phyloP scores from a whole-genome alignment of 805 yeast genomes.

The Debaryomyces castellii region DNA sequence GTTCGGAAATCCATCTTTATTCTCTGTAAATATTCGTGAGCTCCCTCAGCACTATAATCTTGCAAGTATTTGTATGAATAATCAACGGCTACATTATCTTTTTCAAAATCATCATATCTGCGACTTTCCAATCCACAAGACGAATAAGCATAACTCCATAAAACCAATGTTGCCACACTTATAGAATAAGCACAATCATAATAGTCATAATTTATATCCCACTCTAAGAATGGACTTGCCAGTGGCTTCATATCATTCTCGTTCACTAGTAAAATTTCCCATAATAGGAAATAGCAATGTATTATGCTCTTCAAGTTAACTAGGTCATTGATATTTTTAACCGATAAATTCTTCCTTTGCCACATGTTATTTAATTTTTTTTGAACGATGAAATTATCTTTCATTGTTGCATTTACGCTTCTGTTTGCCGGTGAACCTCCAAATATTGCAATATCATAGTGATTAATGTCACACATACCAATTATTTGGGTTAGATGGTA shows the following conservation, averaged over 20 bases:
- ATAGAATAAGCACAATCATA: slow-evolving; percentile 37
- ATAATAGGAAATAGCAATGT: slow-evolving; percentile 39
- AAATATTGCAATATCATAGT: slow-evolving; percentile 73
- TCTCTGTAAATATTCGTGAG: slow-evolving; percentile 33
- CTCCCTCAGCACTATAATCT: slow-evolving; percentile 34
- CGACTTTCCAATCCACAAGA: slow-evolving; percentile 33
- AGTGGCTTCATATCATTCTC: slow-evolving; percentile 11
- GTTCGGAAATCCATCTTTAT: slow-evolving; percentile 33
- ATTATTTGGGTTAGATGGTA: slow-evolving; percentile 74
- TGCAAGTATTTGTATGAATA: slow-evolving; percentile 22
- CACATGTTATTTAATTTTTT: slow-evolving; percentile 34
- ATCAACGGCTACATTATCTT: slow-evolving; percentile 8
- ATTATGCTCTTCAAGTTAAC: slow-evolving; percentile 35
- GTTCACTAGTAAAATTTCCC: slow-evolving; percentile 37
- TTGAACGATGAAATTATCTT: slow-evolving; percentile 35
- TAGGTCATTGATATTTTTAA: slow-evolving; percentile 22
- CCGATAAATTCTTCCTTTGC: slow-evolving; percentile 14
- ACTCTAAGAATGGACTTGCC: slow-evolving; percentile 16
- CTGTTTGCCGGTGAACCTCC: slow-evolving; percentile 83
- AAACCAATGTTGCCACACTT: slow-evolving; percentile 35
- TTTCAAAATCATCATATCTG: slow-evolving; percentile 18
- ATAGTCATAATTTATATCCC: slow-evolving; percentile 35
- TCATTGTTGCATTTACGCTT: slow-evolving; percentile 41
- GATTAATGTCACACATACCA: slow-evolving; percentile 59
- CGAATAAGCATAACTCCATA: slow-evolving; percentile 40